Evolutionary conservation across 139 green algal genomes (phyloP), one percentile per base, ranked within the genome.

Genomic region (Chlorokybus atmophyticus): DNA sequence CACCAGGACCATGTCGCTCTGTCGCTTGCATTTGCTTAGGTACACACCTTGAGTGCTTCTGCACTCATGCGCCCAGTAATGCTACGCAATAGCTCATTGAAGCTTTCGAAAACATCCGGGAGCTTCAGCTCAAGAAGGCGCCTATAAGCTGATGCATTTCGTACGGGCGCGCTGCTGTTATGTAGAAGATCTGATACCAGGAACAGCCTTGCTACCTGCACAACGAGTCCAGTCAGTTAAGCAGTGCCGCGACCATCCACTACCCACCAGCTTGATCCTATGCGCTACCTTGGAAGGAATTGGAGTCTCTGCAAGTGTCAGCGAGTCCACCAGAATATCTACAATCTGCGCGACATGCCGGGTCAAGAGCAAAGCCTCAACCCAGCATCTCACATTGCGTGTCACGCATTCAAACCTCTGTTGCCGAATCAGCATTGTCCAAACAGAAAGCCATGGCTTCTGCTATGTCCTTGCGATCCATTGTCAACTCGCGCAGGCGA

Each of bases 141-240:
- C 26, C 87, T 73, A 75, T 87, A 95, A 10, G 79, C 70, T 0
- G 74, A 85, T 0, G 87, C 88, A 60, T 94, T 94, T 40, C 83
- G 72, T 41, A 95, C 85, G 17, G 83, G 78, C 17, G 83, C 82
- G 32, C 77, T 85, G 57, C 60, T 75, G 75, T 95, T 97, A 80
- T 95, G 83, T 50, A 97, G 78, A 25, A 97, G 82, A 75, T 97
- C 90, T 4, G 73, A 88, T 4, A 88, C 73, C 7, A 96, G 74
- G 71, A 92, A 93, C 26, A 97, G 80, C 32, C 83, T 41, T 51
- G 68, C 68, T 3, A 79, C 56, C 25, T 41, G 40, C 23, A n/a
- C n/a, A n/a, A n/a, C n/a, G n/a, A n/a, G n/a, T n/a, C n/a, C n/a
- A n/a, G n/a, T n/a, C n/a, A n/a, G n/a, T n/a, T n/a, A n/a, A n/a